phyloP scores from a whole-genome alignment of 768 basidiomycete species.

The Serendipita sp. region DNA sequence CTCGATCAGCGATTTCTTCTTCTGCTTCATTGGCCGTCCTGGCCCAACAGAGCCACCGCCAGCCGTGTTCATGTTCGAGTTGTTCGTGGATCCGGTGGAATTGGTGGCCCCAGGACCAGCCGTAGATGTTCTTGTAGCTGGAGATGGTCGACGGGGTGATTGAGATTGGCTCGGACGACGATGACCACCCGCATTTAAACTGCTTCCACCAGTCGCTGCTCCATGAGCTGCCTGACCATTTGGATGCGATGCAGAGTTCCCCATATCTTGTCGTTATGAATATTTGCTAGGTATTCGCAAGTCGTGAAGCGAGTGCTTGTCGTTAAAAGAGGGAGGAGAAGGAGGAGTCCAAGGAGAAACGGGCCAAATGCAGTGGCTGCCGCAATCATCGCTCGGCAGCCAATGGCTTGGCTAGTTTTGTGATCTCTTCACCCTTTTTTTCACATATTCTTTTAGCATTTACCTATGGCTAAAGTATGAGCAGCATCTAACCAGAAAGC shows the following conservation, averaged over 20 bases:
- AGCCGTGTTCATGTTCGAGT: not conserved
- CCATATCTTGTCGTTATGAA: not conserved
- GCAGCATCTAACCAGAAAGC: too few relatives aligned
- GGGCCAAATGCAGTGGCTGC: not conserved
- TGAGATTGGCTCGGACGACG: not conserved
- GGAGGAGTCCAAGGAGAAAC: not conserved
- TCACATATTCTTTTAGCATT: too few relatives aligned
- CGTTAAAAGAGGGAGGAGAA: not conserved
- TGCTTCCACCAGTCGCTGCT: not conserved
- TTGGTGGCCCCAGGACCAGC: not conserved
- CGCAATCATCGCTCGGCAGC: not conserved
- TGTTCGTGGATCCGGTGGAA: not conserved
- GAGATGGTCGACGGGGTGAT: not conserved
- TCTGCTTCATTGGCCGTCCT: not conserved
- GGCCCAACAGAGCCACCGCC: not conserved
- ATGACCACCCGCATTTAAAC: not conserved
- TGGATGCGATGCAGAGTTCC: not conserved
- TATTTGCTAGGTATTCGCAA: too few relatives aligned
- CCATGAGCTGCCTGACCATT: not conserved
- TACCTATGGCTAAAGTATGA: too few relatives aligned
- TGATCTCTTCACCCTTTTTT: not conserved
- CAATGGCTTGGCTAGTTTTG: not conserved
- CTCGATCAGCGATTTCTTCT: constrained; percentile 5
- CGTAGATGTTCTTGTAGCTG: not conserved
- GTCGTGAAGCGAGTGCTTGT: not conserved